phyloP scores from a whole-genome alignment of 352 stramenopile genomes.

The Phytophthora idaei region DNA sequence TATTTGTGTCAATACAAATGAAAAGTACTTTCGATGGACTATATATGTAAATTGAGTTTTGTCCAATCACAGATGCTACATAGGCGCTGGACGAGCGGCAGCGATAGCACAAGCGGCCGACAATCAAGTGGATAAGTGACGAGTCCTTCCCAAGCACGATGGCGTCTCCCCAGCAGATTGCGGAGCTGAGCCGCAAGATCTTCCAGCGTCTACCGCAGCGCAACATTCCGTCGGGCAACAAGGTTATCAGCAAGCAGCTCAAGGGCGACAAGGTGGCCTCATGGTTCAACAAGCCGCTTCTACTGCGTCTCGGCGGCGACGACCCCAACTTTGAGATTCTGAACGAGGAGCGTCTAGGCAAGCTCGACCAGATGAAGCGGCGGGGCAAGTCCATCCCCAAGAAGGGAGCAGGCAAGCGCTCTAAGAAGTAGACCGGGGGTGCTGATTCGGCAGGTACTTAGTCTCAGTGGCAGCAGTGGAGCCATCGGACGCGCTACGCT shows the following conservation, averaged over 20 bases:
- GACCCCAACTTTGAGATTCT: constrained; percentile 88
- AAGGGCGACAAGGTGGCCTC: constrained; percentile 86
- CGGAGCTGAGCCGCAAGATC: constrained; percentile 86
- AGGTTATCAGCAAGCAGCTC: constrained; percentile 90
- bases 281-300: constrained; percentile 88
- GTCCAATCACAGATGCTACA: constrained; percentile 7
- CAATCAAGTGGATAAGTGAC: constrained; percentile 3
- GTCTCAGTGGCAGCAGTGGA: constrained; percentile 10
- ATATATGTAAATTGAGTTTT: constrained; percentile 16
- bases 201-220: constrained; percentile 88
- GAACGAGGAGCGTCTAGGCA: constrained; percentile 77
- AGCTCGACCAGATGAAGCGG: constrained; percentile 87
- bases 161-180: constrained; percentile 66
- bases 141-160: constrained; percentile 26
- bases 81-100: constrained; percentile 31
- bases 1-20: background rate
- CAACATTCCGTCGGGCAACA: constrained; percentile 83
- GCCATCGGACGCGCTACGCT: constrained; percentile 6
- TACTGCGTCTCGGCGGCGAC: constrained; percentile 74
- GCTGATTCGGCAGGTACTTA: constrained; percentile 7
- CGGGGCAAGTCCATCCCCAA: constrained; percentile 86
- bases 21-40: background rate
- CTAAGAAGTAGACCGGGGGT: constrained; percentile 69
- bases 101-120: constrained; percentile 17
- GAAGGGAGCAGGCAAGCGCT: constrained; percentile 89